Percentiles rank a stretch among this genome's conserved stretches.
phyloP scores from a whole-genome alignment of 495 filamentous ascomycete genomes.

The Penicillium angulare region DNA sequence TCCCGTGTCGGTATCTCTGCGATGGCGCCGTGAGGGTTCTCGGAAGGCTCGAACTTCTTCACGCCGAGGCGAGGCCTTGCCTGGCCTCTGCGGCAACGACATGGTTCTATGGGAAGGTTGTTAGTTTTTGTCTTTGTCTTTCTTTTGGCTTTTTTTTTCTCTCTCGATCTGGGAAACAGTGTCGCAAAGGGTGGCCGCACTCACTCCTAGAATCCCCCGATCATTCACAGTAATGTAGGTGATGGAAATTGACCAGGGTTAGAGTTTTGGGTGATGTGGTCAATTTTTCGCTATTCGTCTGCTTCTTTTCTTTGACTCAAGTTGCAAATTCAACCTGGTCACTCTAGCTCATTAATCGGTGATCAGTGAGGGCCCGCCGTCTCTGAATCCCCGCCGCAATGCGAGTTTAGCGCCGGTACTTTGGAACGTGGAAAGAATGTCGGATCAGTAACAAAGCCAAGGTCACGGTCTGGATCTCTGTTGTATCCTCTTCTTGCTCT shows the following conservation, averaged over 20 bases:
- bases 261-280: too few relatives aligned
- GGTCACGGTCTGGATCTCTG: neutral
- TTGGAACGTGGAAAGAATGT: neutral
- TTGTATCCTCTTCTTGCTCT: neutral
- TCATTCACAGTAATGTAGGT: neutral
- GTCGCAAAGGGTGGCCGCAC: neutral
- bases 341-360: conserved; percentile 3
- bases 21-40: conserved; percentile 68
- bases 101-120: conserved; percentile 34
- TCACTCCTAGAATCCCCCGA: conserved; percentile 3
- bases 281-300: too few relatives aligned
- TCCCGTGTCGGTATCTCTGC: conserved; percentile 66
- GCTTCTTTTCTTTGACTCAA: too few relatives aligned
- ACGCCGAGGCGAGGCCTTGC: conserved; percentile 54
- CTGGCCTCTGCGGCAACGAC: conserved; percentile 68
- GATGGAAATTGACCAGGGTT: too few relatives aligned
- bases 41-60: conserved; percentile 61
- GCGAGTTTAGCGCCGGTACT: neutral
- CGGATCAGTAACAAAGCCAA: neutral
- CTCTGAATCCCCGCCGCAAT: neutral
- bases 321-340: too few relatives aligned
- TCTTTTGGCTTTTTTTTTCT: neutral
- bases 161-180: neutral
- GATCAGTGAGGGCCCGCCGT: neutral
- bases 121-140: neutral